A percentile compares a stretch with the other conserved stretches of the same genome.
Conservation (phyloP, 1,284 basidiomycete genomes). For the Mrakiaceae sp. region DNA sequence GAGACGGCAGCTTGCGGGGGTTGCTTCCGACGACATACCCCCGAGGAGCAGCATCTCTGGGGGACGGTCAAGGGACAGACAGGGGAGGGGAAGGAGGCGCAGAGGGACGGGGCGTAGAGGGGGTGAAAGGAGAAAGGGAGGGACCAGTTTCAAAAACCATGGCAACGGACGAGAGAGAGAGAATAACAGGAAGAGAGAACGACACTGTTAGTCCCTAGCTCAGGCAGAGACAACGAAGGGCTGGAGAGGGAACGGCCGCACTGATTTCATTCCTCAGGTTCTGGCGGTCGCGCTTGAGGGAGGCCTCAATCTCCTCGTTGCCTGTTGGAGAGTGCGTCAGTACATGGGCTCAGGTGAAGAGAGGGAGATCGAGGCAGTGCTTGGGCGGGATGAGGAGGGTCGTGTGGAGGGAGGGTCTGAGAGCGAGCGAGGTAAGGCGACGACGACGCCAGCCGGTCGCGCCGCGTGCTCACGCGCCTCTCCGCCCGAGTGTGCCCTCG, state of each 20-base stretch:
- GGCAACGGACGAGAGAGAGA: background rate
- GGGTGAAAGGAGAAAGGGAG: background rate
- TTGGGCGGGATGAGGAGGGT: constrained; percentile 11
- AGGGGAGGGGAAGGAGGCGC: background rate
- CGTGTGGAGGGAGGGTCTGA: background rate
- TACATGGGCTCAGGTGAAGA: background rate
- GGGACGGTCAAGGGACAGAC: background rate
- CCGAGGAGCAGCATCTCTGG: background rate
- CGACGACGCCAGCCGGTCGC: background rate
- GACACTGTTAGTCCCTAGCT: background rate
- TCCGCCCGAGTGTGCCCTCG: background rate
- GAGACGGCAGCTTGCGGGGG: no score
- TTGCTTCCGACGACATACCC: no score
- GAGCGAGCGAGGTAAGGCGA: background rate
- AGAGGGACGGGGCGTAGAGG: background rate
- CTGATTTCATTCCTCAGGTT: constrained; percentile 93
- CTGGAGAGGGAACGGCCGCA: constrained; percentile 20
- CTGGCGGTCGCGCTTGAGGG: constrained; percentile 83
- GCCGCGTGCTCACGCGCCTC: background rate
- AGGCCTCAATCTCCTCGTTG: constrained; percentile 91
- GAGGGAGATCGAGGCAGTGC: background rate
- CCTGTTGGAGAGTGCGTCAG: constrained; percentile 21
- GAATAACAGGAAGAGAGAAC: background rate
- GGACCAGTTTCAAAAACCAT: background rate
- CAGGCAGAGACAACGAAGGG: background rate